Percentiles rank a stretch among this genome's conserved stretches.
Conservation (phyloP, 345 rosid species). For the Salix koriyanagi region DNA sequence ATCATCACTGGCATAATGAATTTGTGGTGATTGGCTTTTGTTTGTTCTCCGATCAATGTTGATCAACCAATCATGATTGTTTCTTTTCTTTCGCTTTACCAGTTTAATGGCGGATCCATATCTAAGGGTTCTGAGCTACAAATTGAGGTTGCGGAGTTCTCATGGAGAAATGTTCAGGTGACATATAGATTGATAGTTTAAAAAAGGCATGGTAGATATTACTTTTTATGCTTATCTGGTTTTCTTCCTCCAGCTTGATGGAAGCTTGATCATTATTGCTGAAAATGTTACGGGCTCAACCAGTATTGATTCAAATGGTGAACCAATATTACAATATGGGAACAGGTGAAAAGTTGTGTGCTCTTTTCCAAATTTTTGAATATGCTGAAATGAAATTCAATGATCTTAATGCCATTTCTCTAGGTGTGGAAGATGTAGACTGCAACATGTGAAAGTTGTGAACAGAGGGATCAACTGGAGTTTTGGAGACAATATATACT, state of each 20-base stretch:
- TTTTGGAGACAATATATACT: slow-evolving; percentile 59
- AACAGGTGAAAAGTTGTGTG: slow-evolving; percentile 44
- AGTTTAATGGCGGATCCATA: slow-evolving; percentile 79
- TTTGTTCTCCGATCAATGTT: neutral
- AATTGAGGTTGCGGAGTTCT: slow-evolving; percentile 82
- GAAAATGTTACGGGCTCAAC: slow-evolving; percentile 77
- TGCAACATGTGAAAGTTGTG: slow-evolving; percentile 62
- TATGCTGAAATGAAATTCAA: neutral
- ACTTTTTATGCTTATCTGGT: slow-evolving; percentile 21
- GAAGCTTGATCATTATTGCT: slow-evolving; percentile 72
- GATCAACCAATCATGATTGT: slow-evolving; percentile 4
- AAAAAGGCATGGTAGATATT: neutral
- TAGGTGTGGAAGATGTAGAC: slow-evolving; percentile 86
- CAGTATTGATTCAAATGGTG: slow-evolving; percentile 39
- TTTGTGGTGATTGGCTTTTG: neutral
- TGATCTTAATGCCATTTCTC: slow-evolving; percentile 1
- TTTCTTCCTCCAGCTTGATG: slow-evolving; percentile 55
- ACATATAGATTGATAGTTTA: neutral
- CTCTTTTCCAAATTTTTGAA: slow-evolving; percentile 5
- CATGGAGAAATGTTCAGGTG: slow-evolving; percentile 89
- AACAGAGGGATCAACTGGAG: slow-evolving; percentile 85
- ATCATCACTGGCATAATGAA: neutral
- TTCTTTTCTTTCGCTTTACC: slow-evolving; percentile 16
- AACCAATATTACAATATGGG: slow-evolving; percentile 64
- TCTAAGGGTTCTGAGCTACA: slow-evolving; percentile 74